These are phyloP conservation scores for Graphilbum sp. DNA, from an alignment of 2,329 filamentous ascomycete genomes.

Conservation along the genomic window DNA sequence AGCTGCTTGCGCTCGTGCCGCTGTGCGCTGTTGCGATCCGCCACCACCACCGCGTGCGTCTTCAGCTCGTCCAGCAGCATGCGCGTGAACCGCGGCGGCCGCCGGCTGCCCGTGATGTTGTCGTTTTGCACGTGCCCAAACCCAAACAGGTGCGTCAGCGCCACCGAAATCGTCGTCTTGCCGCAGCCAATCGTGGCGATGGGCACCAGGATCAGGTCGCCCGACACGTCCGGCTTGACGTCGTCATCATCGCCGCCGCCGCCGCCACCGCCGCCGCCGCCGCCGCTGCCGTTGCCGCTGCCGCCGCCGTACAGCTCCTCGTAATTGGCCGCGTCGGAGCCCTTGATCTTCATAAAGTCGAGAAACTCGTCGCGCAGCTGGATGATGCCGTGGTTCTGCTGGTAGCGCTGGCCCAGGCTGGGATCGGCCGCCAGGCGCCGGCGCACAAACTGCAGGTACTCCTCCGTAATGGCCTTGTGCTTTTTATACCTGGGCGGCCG, in stretches of 20 bases:
- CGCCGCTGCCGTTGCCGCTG: no score
- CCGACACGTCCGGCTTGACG: slow-evolving; percentile 35
- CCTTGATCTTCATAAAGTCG: slow-evolving; percentile 65
- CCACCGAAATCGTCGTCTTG: slow-evolving; percentile 83
- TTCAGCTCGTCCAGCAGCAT: slow-evolving; percentile 50
- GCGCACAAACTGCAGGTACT: slow-evolving; percentile 73
- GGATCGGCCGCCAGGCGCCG: slow-evolving; percentile 54
- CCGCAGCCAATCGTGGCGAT: slow-evolving; percentile 91
- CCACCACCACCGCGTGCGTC: slow-evolving; percentile 57
- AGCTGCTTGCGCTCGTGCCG: slow-evolving; percentile 77
- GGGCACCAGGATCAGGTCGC: slow-evolving; percentile 69
- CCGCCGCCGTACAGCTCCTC: slow-evolving; percentile 40
- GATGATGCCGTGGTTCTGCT: slow-evolving; percentile 89
- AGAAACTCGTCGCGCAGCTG: slow-evolving; percentile 78
- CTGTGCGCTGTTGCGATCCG: slow-evolving; percentile 89
- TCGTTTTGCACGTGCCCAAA: slow-evolving; percentile 97
- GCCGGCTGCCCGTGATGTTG: slow-evolving; percentile 68
- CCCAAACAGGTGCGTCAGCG: slow-evolving; percentile 63
- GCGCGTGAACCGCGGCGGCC: slow-evolving; percentile 62
- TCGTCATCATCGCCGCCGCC: slow-evolving; percentile 14
- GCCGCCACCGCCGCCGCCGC: not conserved
- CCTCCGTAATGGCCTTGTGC: slow-evolving; percentile 75
- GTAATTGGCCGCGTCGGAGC: slow-evolving; percentile 70
- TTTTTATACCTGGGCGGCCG: slow-evolving; percentile 67
- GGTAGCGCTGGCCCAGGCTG: slow-evolving; percentile 53